phyloP scores from a whole-genome alignment of 73 alveolate species.

The Breviolum minutum region DNA sequence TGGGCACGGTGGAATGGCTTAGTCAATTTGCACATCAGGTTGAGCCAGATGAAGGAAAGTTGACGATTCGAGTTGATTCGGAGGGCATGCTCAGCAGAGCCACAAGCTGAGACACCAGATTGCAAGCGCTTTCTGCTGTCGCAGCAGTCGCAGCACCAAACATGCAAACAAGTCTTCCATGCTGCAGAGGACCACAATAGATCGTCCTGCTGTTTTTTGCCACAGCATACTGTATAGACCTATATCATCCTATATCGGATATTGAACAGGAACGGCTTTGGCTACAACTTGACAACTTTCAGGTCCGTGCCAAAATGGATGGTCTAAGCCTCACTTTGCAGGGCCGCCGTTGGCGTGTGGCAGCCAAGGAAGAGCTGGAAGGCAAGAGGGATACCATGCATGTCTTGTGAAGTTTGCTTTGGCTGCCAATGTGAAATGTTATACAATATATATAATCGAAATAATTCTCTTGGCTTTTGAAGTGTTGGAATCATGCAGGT shows the following conservation, averaged over 20 bases:
- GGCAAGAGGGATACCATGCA: not conserved
- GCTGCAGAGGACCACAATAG: too few species aligned
- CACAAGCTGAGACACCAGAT: not conserved
- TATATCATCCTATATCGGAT: not conserved
- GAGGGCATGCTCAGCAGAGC: conserved; percentile 67
- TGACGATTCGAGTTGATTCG: conserved; percentile 56
- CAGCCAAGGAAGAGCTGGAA: conserved; percentile 61
- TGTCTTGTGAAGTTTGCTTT: not conserved
- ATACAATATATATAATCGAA: not conserved
- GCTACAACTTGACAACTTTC: not conserved
- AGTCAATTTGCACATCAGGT: not conserved
- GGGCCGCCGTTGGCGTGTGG: conserved; percentile 87
- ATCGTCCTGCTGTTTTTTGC: too few species aligned
- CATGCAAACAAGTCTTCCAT: too few species aligned
- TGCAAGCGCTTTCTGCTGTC: not conserved
- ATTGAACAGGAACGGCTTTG: not conserved
- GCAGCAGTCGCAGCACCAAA: not conserved
- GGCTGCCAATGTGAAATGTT: not conserved
- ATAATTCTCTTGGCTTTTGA: not conserved
- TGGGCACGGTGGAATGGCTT: not conserved
- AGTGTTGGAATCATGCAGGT: not conserved
- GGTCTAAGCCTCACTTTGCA: conserved; percentile 50
- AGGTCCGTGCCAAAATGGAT: conserved; percentile 87
- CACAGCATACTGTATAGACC: not conserved
- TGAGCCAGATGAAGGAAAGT: conserved; percentile 73